Percentiles rank a stretch among this genome's conserved stretches.
Conservation (phyloP, 768 basidiomycete genomes). For the Podaxis sp. region DNA sequence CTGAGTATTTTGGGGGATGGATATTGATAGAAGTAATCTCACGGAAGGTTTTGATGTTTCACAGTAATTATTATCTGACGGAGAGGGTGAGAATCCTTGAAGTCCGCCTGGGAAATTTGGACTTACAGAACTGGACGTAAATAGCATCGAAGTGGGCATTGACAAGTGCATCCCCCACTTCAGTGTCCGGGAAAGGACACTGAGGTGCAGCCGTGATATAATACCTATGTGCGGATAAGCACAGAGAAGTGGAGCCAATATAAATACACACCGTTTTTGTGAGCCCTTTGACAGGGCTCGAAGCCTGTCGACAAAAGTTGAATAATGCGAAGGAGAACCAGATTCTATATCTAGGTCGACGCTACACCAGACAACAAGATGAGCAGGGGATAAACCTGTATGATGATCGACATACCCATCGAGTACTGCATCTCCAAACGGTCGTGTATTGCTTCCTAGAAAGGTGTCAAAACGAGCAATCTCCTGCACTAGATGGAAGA, state of each 20-base stretch:
- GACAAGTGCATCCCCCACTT: slow-evolving; percentile 55
- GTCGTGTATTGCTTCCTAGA: slow-evolving; percentile 41
- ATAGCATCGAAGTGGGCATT: slow-evolving; percentile 63
- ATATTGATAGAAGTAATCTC: slow-evolving; percentile 13
- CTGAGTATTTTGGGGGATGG: neutral
- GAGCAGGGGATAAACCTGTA: neutral
- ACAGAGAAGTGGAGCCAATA: neutral
- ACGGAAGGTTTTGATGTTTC: slow-evolving; percentile 34
- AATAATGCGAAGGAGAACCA: slow-evolving; percentile 46
- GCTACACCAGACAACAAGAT: slow-evolving; percentile 19
- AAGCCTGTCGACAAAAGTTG: slow-evolving; percentile 48
- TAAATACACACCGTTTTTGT: slow-evolving; percentile 38
- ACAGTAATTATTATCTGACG: slow-evolving; percentile 55
- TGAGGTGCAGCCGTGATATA: slow-evolving; percentile 60
- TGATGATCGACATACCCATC: slow-evolving; percentile 48
- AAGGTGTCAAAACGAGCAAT: no score
- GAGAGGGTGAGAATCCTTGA: slow-evolving; percentile 6
- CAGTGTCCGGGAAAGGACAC: slow-evolving; percentile 68
- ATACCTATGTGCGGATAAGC: slow-evolving; percentile 34
- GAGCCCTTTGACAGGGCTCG: slow-evolving; percentile 43
- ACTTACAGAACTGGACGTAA: slow-evolving; percentile 65
- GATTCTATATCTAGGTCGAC: slow-evolving; percentile 73
- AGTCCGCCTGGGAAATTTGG: neutral
- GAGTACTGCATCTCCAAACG: slow-evolving; percentile 63
- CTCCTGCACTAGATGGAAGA: slow-evolving; percentile 1